Evolutionary conservation across 257 asterid genomes (phyloP).

Genomic region (Petrea volubilis): DNA sequence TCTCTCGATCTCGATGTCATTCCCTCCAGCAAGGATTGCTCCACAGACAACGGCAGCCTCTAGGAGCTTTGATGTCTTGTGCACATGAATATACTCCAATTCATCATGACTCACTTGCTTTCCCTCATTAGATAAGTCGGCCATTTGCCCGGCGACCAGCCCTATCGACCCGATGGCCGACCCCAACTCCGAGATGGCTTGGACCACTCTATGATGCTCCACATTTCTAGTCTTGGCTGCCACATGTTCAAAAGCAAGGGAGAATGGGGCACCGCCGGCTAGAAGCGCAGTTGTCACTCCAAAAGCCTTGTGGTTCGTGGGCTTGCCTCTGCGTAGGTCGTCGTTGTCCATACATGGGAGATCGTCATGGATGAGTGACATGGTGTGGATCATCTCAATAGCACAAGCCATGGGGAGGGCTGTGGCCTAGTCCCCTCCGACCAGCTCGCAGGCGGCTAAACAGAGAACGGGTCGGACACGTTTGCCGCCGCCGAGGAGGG

Average conservation of each 20-base stretch:
- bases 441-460: constrained; percentile 62
- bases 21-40: constrained; percentile 69
- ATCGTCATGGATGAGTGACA: constrained; percentile 75
- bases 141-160: constrained; percentile 67
- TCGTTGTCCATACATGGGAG: constrained; percentile 80
- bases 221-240: constrained; percentile 46
- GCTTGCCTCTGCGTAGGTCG: constrained; percentile 62
- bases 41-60: constrained; percentile 81
- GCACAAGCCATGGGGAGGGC: constrained; percentile 68
- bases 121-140: constrained; percentile 59
- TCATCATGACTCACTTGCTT: constrained; percentile 42
- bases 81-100: constrained; percentile 64
- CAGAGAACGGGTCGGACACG: constrained; percentile 66
- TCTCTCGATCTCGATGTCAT: constrained; percentile 46
- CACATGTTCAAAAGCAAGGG: constrained; percentile 59
- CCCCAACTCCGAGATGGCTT: constrained; percentile 55
- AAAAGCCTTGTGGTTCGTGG: constrained; percentile 63
- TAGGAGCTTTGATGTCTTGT: constrained; percentile 63
- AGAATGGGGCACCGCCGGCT: constrained; percentile 65
- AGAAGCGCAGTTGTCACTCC: constrained; percentile 68
- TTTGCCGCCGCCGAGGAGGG: constrained; percentile 73
- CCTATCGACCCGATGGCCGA: constrained; percentile 60
- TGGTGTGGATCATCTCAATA: constrained; percentile 72
- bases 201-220: constrained; percentile 31
- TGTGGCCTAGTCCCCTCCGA: constrained; percentile 50